A percentile compares a stretch with the other conserved stretches of the same genome.
phyloP scores from a whole-genome alignment of 192 early-diverging fungal genomes.

The Lobosporangium transversale region DNA sequence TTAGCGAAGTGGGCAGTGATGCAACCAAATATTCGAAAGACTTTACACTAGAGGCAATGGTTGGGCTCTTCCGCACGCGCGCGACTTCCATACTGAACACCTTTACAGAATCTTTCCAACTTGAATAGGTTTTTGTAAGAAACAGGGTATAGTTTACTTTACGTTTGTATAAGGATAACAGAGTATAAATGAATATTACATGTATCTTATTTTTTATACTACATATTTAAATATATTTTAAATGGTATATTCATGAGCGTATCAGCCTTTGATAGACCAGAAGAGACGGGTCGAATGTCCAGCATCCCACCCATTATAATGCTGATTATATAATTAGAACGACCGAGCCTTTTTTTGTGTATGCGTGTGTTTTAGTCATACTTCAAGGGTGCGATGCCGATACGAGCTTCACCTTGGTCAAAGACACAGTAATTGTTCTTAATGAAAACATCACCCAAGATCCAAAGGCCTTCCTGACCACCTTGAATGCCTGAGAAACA shows the following conservation, averaged over 20 bases:
- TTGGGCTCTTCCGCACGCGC: too few relatives aligned
- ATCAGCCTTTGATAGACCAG: too few relatives aligned
- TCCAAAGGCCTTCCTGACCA: conserved; percentile 47
- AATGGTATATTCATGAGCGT: too few relatives aligned
- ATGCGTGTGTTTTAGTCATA: background rate
- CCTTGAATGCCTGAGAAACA: conserved; percentile 49
- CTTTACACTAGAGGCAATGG: too few relatives aligned
- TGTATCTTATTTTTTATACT: background rate
- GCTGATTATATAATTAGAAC: background rate
- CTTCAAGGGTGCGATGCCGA: conserved; percentile 65
- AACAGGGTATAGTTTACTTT: too few relatives aligned
- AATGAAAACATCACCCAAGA: conserved; percentile 74
- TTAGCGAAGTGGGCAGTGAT: too few relatives aligned
- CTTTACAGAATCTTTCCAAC: too few relatives aligned
- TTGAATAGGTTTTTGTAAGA: too few relatives aligned
- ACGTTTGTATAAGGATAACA: too few relatives aligned
- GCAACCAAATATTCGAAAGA: too few relatives aligned
- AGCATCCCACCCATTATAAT: background rate
- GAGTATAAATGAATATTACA: conserved; percentile 1
- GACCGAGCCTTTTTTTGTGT: background rate
- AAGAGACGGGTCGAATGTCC: background rate
- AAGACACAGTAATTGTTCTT: conserved; percentile 75
- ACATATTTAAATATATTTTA: too few relatives aligned
- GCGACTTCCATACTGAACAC: too few relatives aligned
- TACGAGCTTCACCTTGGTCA: conserved; percentile 59